A percentile compares a stretch with the other conserved stretches of the same genome.
phyloP scores from a whole-genome alignment of 768 basidiomycete species.

The Amanita brunnescens region DNA sequence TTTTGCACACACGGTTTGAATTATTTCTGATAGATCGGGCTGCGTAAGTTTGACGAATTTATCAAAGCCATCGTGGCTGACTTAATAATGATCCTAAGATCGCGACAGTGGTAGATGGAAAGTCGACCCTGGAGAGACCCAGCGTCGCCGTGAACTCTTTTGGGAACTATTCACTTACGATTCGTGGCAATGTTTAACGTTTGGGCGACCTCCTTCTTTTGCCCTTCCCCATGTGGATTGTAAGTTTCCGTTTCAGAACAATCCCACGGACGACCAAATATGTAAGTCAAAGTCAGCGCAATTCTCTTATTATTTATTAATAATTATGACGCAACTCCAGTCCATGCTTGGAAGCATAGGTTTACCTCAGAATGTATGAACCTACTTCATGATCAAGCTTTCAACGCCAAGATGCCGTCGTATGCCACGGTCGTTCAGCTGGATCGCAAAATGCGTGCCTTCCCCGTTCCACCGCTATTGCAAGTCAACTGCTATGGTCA shows the following conservation, averaged over 20 bases:
- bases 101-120: slow-evolving; percentile 64
- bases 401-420: slow-evolving; percentile 59
- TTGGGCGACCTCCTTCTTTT: slow-evolving; percentile 63
- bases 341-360: slow-evolving; percentile 62
- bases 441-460: slow-evolving; percentile 57
- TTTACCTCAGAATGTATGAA: slow-evolving; percentile 64
- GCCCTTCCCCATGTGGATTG: slow-evolving; percentile 57
- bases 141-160: slow-evolving; percentile 24
- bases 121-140: slow-evolving; percentile 47
- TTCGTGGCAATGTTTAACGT: slow-evolving; percentile 55
- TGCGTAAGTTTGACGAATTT: slow-evolving; percentile 40
- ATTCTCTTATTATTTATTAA: background rate
- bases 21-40: slow-evolving; percentile 41
- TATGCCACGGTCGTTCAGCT: slow-evolving; percentile 58
- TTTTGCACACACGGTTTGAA: slow-evolving; percentile 6
- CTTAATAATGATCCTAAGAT: slow-evolving; percentile 26
- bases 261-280: slow-evolving; percentile 43
- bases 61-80: background rate
- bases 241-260: slow-evolving; percentile 45
- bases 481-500: slow-evolving; percentile 62
- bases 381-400: slow-evolving; percentile 61
- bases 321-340: slow-evolving; percentile 26
- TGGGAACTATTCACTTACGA: slow-evolving; percentile 52
- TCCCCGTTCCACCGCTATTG: slow-evolving; percentile 57
- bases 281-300: slow-evolving; percentile 37